A percentile compares a stretch with the other conserved stretches of the same genome.
Evolutionary conservation across 371 early-diverging fungal species (phyloP).

Genomic region (Catenaria anguillulae): DNA sequence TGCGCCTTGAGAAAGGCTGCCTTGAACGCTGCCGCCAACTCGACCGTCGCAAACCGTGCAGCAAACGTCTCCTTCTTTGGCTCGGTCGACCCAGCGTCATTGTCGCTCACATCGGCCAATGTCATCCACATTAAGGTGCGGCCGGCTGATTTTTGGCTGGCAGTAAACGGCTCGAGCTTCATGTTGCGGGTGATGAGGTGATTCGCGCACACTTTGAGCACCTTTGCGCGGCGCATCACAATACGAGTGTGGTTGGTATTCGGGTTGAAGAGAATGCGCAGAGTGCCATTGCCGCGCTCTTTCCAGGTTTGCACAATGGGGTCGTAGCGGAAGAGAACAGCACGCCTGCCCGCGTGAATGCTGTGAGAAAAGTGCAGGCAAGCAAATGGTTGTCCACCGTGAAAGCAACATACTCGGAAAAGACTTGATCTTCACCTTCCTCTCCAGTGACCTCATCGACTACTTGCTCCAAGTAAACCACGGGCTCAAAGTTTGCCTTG

Average conservation of each 20-base stretch:
- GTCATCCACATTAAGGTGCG: slow-evolving; percentile 95
- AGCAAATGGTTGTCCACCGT: too few relatives aligned
- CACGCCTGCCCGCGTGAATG: slow-evolving; percentile 50
- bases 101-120: slow-evolving; percentile 71
- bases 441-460: slow-evolving; percentile 87
- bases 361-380: neutral
- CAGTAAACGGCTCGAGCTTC: slow-evolving; percentile 74
- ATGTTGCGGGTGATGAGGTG: slow-evolving; percentile 82
- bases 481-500: slow-evolving; percentile 91
- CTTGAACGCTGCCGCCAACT: neutral
- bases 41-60: slow-evolving; percentile 9
- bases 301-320: slow-evolving; percentile 93
- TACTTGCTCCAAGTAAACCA: slow-evolving; percentile 73
- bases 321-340: slow-evolving; percentile 93
- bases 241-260: slow-evolving; percentile 70
- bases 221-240: slow-evolving; percentile 95
- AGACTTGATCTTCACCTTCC: slow-evolving; percentile 81
- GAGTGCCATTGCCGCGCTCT: slow-evolving; percentile 96
- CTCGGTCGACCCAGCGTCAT: slow-evolving; percentile 43
- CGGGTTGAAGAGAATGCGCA: slow-evolving; percentile 84
- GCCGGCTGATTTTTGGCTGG: too few relatives aligned
- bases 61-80: slow-evolving; percentile 51
- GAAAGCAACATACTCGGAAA: slow-evolving; percentile 90
- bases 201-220: slow-evolving; percentile 95
- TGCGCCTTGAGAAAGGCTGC: too few relatives aligned